phyloP scores from a whole-genome alignment of 2,329 filamentous ascomycete genomes.

The Venturia effusa region DNA sequence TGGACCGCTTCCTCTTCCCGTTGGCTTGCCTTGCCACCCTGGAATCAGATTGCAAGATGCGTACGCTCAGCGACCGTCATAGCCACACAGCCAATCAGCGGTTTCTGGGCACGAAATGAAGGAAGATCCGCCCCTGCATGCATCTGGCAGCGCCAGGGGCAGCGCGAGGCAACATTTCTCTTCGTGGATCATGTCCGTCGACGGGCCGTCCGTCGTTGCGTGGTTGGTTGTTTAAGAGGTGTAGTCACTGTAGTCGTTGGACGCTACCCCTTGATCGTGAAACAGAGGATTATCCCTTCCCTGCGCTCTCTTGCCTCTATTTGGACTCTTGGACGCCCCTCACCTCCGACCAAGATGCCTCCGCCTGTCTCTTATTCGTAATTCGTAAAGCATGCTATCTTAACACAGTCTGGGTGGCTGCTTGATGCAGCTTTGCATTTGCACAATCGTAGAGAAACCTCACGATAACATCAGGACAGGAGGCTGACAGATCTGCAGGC shows the following conservation, averaged over 20 bases:
- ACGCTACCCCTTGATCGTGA: not conserved
- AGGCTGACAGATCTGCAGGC: not conserved
- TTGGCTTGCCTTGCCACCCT: not conserved
- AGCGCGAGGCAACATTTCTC: conserved; percentile 1
- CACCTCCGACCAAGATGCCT: not conserved
- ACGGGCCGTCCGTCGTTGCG: not conserved
- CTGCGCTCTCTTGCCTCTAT: not conserved
- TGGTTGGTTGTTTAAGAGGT: not conserved
- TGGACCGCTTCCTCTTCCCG: not conserved
- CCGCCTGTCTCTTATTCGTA: not conserved
- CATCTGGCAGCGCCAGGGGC: not conserved
- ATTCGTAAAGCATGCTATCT: not conserved
- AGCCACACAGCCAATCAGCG: not conserved
- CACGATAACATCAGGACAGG: not conserved
- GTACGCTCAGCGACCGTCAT: not conserved
- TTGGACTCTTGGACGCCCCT: not conserved
- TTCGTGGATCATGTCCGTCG: not conserved
- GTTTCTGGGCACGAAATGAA: not conserved
- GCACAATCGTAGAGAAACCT: not conserved
- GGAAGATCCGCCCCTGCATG: conserved; percentile 5
- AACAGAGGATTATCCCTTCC: not conserved
- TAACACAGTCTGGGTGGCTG: not conserved
- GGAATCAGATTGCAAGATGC: not conserved
- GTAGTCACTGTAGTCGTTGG: not conserved
- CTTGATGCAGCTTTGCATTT: not conserved